A percentile compares a stretch with the other conserved stretches of the same genome.
Conservation (phyloP, 768 basidiomycete species). For the Daedalea quercina region DNA sequence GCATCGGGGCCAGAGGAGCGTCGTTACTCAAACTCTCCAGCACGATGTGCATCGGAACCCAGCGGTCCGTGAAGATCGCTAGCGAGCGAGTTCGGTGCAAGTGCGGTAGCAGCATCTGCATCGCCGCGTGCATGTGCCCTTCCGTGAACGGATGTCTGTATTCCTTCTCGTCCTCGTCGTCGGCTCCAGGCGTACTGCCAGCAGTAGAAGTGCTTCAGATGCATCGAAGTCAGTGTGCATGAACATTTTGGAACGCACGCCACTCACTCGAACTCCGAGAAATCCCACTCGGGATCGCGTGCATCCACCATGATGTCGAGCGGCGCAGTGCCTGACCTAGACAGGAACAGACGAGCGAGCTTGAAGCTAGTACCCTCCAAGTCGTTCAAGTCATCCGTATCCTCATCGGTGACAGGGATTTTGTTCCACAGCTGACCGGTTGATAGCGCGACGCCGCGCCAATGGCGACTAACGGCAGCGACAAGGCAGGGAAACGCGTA, state of each 20-base stretch:
- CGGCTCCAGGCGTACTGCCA: not conserved
- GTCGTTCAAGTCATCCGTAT: constrained; percentile 7
- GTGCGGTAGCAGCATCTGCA: constrained; percentile 45
- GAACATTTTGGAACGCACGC: not conserved
- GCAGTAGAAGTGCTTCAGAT: not conserved
- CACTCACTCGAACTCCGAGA: constrained; percentile 41
- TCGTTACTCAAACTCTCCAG: constrained; percentile 35
- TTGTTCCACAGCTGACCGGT: constrained; percentile 51
- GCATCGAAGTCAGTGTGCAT: not conserved
- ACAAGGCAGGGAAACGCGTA: constrained; percentile 37
- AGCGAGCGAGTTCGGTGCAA: constrained; percentile 47
- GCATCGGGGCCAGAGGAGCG: constrained; percentile 22
- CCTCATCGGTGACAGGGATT: constrained; percentile 37
- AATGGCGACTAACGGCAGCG: constrained; percentile 43
- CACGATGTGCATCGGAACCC: constrained; percentile 51
- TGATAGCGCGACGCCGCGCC: constrained; percentile 43
- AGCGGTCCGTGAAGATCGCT: constrained; percentile 47
- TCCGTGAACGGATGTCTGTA: constrained; percentile 13
- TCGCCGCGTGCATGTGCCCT: constrained; percentile 32
- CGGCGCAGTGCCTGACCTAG: constrained; percentile 41
- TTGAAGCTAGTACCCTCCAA: not conserved
- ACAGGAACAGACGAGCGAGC: constrained; percentile 8
- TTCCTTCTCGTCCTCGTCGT: constrained; percentile 8
- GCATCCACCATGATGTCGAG: constrained; percentile 54
- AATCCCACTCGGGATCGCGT: constrained; percentile 54